Conservation (phyloP, 805 yeast species). For the Metschnikowia dekortorum region DNA sequence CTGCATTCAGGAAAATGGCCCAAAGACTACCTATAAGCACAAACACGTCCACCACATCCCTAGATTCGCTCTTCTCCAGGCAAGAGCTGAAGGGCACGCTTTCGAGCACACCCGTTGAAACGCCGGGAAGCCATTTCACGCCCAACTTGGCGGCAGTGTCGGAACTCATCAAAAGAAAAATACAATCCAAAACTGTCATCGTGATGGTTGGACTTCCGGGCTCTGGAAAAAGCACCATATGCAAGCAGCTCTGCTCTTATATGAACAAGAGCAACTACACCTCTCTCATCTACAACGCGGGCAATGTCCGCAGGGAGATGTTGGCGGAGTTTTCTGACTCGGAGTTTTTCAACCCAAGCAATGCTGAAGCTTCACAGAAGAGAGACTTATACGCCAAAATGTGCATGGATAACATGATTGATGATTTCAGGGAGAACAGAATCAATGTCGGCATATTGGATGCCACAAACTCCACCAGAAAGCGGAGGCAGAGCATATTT, state of each 20-base stretch:
- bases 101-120: slow-evolving; percentile 16
- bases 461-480: slow-evolving; percentile 40
- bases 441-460: slow-evolving; percentile 38
- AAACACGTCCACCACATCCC: slow-evolving; percentile 22
- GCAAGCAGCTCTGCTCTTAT: slow-evolving; percentile 27
- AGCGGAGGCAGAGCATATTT: slow-evolving; percentile 31
- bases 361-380: slow-evolving; percentile 25
- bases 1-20: not conserved
- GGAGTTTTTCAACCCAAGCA: slow-evolving; percentile 37
- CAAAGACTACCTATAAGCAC: slow-evolving; percentile 11
- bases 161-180: slow-evolving; percentile 12
- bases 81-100: slow-evolving; percentile 14
- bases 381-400: slow-evolving; percentile 35
- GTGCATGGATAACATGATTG: slow-evolving; percentile 28
- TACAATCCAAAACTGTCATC: slow-evolving; percentile 20
- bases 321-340: slow-evolving; percentile 23
- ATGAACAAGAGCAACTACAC: slow-evolving; percentile 10
- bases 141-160: slow-evolving; percentile 11
- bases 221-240: slow-evolving; percentile 37
- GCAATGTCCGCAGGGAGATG: slow-evolving; percentile 43
- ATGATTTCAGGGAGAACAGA: slow-evolving; percentile 23
- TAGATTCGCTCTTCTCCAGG: slow-evolving; percentile 26
- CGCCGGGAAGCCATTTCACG: slow-evolving; percentile 3
- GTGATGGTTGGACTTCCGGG: slow-evolving; percentile 42
- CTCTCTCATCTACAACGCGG: slow-evolving; percentile 41